Evolutionary conservation across 768 basidiomycete genomes (phyloP), one percentile per base, ranked within the genome.

Genomic region (Boletus coccyginus): DNA sequence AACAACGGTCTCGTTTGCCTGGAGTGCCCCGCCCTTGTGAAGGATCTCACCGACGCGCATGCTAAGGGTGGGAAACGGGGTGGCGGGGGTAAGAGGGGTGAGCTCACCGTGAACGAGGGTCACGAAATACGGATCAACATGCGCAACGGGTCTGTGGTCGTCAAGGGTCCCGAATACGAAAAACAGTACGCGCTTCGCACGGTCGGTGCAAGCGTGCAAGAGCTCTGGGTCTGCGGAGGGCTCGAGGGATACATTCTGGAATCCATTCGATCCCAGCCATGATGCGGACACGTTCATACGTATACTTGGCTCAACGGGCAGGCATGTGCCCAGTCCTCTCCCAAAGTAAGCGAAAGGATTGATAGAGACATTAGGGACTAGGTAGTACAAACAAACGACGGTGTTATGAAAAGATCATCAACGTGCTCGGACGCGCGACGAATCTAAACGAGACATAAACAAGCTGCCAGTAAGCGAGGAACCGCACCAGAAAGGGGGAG

Each of bases 1-100:
- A 99, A 99, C 76, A 98, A 99, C 69, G 96, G 94, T 11, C 79
- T 99, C 7, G 92, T 99, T 49, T 97, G 97, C 68, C 73, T 98
- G 44, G 96, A 98, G 74, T 89, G 85, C 56, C 95, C 96, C 0
- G 90, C 90, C 65, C 83, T 99, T 40, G 88, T 98, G 17, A 74
- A 77, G 17, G 94, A 97, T 62, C 77, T 98, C 53, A 98, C 97
- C 1, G 73, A 75, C 40, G 71, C 74, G 46, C 92, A 87, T 68
- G 89, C 86, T 0, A 86, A 83, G 70, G 86, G 85, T 46, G 91
- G 88, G 0, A 77, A 76, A 70, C 77, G 96, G 2, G 88, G 90
- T 19, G 79, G 84, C 14, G 96, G 96, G 2, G 92, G 92, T 0
- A 80, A 74, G 61, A 76, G 85, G 35, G 94, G 94, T 0, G 90